Evolutionary conservation across 495 filamentous ascomycete genomes (phyloP).

Genomic region (Hypoxylon trugodes): DNA sequence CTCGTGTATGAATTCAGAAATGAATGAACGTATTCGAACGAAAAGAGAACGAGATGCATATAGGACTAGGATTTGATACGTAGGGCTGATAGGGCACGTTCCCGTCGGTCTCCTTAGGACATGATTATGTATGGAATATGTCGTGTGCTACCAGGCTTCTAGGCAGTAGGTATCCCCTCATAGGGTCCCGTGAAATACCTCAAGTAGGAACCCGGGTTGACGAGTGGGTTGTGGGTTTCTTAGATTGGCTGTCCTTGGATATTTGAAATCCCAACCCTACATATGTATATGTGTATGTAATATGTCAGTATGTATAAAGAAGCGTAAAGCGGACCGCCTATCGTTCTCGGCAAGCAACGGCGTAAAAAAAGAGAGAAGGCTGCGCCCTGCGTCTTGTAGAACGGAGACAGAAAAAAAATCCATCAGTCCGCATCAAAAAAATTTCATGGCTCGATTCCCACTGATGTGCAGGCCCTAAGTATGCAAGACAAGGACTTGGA

Average conservation of each 20-base stretch:
- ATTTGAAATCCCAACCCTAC: not conserved
- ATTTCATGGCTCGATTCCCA: constrained; percentile 17
- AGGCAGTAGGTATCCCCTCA: too few species aligned
- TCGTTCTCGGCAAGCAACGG: constrained; percentile 24
- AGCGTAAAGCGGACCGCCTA: constrained; percentile 2
- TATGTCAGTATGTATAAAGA: not conserved
- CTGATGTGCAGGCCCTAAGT: constrained; percentile 7
- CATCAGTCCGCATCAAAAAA: not conserved
- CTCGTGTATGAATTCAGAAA: constrained; percentile 11
- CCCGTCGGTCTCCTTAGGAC: constrained; percentile 7
- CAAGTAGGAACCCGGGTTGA: too few species aligned
- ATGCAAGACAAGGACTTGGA: constrained; percentile 20
- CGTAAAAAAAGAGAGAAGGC: constrained; percentile 27
- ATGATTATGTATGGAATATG: constrained; percentile 18
- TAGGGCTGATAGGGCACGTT: constrained; percentile 35
- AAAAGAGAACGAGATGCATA: constrained; percentile 6
- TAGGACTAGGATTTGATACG: constrained; percentile 7
- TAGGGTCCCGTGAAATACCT: constrained; percentile 1
- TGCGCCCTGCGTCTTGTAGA: constrained; percentile 30
- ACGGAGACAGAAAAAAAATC: not conserved
- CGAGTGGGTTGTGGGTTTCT: too few species aligned
- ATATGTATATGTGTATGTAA: too few species aligned
- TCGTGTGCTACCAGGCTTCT: too few species aligned
- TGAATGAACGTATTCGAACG: not conserved
- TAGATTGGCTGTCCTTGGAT: too few species aligned